Percentiles rank a stretch among this genome's conserved stretches.
phyloP scores from a whole-genome alignment of 2,329 filamentous ascomycete genomes.

The Clonostachys solani region DNA sequence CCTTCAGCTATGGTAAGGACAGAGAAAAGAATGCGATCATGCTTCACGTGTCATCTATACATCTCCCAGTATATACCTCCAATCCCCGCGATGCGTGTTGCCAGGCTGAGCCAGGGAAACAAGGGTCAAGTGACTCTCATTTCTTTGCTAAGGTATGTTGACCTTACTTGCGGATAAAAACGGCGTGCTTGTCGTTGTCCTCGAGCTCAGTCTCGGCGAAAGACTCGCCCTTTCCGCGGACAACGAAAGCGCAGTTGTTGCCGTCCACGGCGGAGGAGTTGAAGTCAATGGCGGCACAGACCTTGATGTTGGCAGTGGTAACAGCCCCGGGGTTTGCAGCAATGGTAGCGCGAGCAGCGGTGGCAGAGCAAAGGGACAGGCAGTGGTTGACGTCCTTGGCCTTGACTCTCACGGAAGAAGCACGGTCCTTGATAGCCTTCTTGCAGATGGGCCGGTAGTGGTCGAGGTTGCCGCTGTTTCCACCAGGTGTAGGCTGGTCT shows the following conservation, averaged over 20 bases:
- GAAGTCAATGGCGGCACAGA: constrained; percentile 14
- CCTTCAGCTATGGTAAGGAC: too few relatives aligned
- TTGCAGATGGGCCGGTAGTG: constrained; percentile 17
- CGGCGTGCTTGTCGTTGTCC: constrained; percentile 9
- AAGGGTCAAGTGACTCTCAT: too few relatives aligned
- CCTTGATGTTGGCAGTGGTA: constrained; percentile 8
- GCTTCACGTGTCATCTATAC: too few relatives aligned
- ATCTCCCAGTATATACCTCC: too few relatives aligned
- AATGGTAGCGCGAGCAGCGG: constrained; percentile 11
- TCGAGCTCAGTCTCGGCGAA: constrained; percentile 12
- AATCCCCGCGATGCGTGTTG: too few relatives aligned
- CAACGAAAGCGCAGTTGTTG: constrained; percentile 15
- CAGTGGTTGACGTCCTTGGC: constrained; percentile 14
- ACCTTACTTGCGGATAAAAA: constrained; percentile 14
- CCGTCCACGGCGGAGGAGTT: constrained; percentile 6
- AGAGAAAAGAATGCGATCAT: too few relatives aligned
- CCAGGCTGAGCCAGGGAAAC: too few relatives aligned
- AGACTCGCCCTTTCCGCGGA: constrained; percentile 12
- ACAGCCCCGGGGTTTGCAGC: constrained; percentile 6
- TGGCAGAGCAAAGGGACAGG: constrained; percentile 13
- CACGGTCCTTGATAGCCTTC: constrained; percentile 12
- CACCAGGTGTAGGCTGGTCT: not conserved
- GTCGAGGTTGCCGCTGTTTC: constrained; percentile 4
- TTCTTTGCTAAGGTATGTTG: too few relatives aligned
- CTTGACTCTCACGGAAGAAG: constrained; percentile 6